Evolutionary conservation across 805 yeast genomes (phyloP), one percentile per base, ranked within the genome.

Genomic region (Metschnikowia koreensis): DNA sequence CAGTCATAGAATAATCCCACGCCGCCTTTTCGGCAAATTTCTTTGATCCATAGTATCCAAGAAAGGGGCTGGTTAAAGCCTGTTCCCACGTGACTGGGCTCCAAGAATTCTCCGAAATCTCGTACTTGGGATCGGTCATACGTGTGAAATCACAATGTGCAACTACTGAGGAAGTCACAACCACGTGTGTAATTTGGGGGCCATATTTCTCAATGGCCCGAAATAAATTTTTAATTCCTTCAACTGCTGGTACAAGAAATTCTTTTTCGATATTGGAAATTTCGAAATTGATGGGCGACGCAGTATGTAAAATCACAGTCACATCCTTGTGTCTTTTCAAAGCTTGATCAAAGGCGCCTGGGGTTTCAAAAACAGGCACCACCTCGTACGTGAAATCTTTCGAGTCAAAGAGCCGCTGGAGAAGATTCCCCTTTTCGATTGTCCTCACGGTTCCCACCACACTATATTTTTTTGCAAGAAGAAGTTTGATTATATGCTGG

Each of bases 371-470:
- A 44, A 62, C 66, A 2, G 60, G 51, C 37, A 69, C 66, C 9
- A 72, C 39, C 27, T 55, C 72, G 58, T 65, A 72, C 7, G 52
- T 22, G 51, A 67, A 64, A 6, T 47, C 37, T 9, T 60, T 52
- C 62, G 70, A 46, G 51, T 67, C 65, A 68, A 74, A 47, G 61
- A 65, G 40, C 13, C 55, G 47, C 22, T 53, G 47, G 42, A 80
- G 56, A 2, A 62, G 55, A 7, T 72, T 76, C 10, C 76, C 80
- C 55, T 79, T 80, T 7, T 59, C 69, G 41, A 64, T 56, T 3
- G 76, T 66, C 58, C 86, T 70, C 0, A 75, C 83, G 4, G 83
- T 68, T 31, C 83, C 84, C 48, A 81, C 70, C 11, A 81, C 84
- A 11, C 63, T 61, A 57, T 79, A 79, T 7, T 68, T 71, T 31